phyloP scores from a whole-genome alignment of 164 flowering plant genomes.

The Taxillus chinensis region DNA sequence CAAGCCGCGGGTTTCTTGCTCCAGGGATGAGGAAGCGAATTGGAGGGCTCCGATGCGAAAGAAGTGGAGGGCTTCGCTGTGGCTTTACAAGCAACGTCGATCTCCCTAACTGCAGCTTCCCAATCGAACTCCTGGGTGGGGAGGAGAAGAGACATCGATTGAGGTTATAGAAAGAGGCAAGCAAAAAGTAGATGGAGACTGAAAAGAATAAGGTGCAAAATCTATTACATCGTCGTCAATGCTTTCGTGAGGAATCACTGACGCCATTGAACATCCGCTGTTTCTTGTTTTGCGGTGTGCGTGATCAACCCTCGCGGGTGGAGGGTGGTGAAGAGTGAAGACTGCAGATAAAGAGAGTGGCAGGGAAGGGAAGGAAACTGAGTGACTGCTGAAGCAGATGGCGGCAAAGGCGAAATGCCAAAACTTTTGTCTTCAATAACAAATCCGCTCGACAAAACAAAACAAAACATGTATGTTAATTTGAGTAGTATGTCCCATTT shows the following conservation, averaged over 20 bases:
- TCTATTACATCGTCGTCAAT: conserved; percentile 37
- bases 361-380: too few relatives aligned
- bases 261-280: conserved; percentile 11
- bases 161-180: not conserved
- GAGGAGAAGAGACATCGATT: not conserved
- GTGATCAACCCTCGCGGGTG: too few relatives aligned
- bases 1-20: conserved; percentile 10
- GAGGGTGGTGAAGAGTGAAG: too few relatives aligned
- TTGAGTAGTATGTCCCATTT: too few relatives aligned
- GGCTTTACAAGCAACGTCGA: conserved; percentile 58
- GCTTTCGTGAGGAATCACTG: conserved; percentile 14
- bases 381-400: too few relatives aligned
- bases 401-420: too few relatives aligned
- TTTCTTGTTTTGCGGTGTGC: too few relatives aligned
- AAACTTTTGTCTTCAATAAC: too few relatives aligned
- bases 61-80: conserved; percentile 15
- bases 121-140: conserved; percentile 69
- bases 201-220: not conserved
- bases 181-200: not conserved
- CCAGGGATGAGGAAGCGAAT: not conserved
- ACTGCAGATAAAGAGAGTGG: too few relatives aligned
- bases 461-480: too few relatives aligned
- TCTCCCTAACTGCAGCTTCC: conserved; percentile 80
- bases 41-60: conserved; percentile 1
- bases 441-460: too few relatives aligned